Evolutionary conservation across 2,329 filamentous ascomycete species (phyloP), one percentile per base, ranked within the genome.

Genomic region (Fusarium napiforme): DNA sequence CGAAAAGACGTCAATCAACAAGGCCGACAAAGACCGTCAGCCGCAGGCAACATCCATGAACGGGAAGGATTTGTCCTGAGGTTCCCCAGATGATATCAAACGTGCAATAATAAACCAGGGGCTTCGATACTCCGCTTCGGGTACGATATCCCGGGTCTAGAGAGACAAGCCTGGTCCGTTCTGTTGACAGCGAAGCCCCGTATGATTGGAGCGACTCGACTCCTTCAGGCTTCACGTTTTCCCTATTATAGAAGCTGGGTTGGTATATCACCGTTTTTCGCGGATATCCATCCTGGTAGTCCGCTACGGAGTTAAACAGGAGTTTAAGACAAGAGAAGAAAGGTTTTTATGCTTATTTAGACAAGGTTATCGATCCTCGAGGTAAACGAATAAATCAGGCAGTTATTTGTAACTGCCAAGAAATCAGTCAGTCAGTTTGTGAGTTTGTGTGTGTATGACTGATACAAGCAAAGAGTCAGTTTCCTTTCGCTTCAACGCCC

Each of bases 281-380:
- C 32, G 40, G 34, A 30, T 26, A 30, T 45, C 46, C 30, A 59
- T 37, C 60, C 67, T 32, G 26, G 66, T 40, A 6, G 37, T 39
- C 32, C 23, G n/a, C 34, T 34, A 36, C 34, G 42, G 26, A 32
- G 21, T 39, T 26, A 18, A 53, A 34, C 40, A 46, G 46, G 39
- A 60, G 66, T 37, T 55, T 40, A 36, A 34, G 43, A 47, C 18
- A 64, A 32, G 36, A 58, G 50, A 58, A 34, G 36, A 49, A 60
- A 50, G 57, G 42, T 16, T 52, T 67, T 67, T 69, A 72, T 72
- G 70, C 55, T 60, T 70, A 66, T 70, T 57, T 73, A 52, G 60
- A 47, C 69, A 69, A 57, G 56, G 60, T 61, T 70, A n/a, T 21
- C 23, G 19, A 59, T 62, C 60, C 70, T 43, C 37, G 34, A 36